phyloP scores from a whole-genome alignment of 192 early-diverging fungal species.

The Pecoramyces ruminantium region DNA sequence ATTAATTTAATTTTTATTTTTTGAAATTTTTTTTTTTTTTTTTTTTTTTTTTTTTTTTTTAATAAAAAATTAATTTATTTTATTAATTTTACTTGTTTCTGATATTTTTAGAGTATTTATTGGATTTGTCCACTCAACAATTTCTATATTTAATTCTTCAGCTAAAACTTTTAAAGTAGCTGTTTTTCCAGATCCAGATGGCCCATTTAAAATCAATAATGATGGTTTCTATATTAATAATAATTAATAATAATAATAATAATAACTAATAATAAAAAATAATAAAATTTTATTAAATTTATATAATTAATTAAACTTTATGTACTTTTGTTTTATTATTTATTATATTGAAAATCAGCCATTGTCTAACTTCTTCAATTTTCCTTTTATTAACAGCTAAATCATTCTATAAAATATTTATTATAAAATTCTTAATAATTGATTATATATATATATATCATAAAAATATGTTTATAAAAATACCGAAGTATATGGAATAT shows the following conservation, averaged over 20 bases:
- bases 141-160: conserved; percentile 20
- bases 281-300: no score
- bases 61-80: no score
- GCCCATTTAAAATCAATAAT: conserved; percentile 38
- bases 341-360: neutral
- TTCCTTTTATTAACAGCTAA: neutral
- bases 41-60: no score
- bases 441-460: no score
- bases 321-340: neutral
- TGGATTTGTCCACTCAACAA: conserved; percentile 49
- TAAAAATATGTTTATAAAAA: neutral
- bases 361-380: neutral
- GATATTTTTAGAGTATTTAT: conserved; percentile 6
- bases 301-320: neutral
- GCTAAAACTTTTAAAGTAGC: conserved; percentile 35
- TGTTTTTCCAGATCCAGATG: conserved; percentile 48
- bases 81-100: neutral
- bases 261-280: no score
- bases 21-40: no score
- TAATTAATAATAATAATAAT: no score
- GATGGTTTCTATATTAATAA: neutral
- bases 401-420: neutral
- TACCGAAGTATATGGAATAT: neutral
- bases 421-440: no score
- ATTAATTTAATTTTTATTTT: no score